These are phyloP conservation scores for Funneliformis mosseae DNA, from an alignment of 192 early-diverging fungal species.

Conservation along the genomic window DNA sequence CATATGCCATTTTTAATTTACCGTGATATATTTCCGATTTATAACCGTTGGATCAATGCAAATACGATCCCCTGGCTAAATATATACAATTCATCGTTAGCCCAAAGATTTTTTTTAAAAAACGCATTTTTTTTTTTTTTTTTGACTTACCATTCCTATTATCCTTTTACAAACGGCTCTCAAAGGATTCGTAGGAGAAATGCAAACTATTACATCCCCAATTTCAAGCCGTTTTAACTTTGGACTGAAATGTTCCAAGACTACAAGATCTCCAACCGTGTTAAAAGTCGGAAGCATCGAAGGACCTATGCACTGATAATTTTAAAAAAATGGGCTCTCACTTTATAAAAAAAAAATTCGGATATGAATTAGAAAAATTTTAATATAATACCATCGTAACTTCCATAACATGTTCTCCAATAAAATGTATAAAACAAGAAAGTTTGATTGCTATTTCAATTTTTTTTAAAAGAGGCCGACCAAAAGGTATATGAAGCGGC, in stretches of 20 bases:
- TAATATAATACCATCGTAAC: slow-evolving; percentile 66
- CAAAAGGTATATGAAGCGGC: not conserved
- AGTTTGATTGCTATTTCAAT: slow-evolving; percentile 51
- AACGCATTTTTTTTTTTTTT: slow-evolving; percentile 3
- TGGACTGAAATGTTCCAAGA: slow-evolving; percentile 68
- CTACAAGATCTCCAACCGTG: slow-evolving; percentile 76
- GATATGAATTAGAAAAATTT: not conserved
- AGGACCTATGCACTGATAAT: slow-evolving; percentile 70
- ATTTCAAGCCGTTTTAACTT: slow-evolving; percentile 55
- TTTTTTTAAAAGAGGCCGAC: not conserved
- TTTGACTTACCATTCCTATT: slow-evolving; percentile 64
- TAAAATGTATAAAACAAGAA: slow-evolving; percentile 68
- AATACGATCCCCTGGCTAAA: slow-evolving; percentile 77
- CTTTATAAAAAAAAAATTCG: not conserved
- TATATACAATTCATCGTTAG: not conserved
- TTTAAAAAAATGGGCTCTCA: not conserved
- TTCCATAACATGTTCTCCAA: slow-evolving; percentile 76
- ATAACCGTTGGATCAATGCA: slow-evolving; percentile 73
- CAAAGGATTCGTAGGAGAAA: slow-evolving; percentile 69
- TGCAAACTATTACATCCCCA: slow-evolving; percentile 81
- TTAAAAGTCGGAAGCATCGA: slow-evolving; percentile 94
- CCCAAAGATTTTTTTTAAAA: not conserved
- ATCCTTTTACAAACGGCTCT: slow-evolving; percentile 80
- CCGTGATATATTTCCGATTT: slow-evolving; percentile 61
- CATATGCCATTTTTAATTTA: slow-evolving; percentile 35